Evolutionary conservation across 2,329 filamentous ascomycete species (phyloP).

Genomic region (Nigrograna mackinnonii): DNA sequence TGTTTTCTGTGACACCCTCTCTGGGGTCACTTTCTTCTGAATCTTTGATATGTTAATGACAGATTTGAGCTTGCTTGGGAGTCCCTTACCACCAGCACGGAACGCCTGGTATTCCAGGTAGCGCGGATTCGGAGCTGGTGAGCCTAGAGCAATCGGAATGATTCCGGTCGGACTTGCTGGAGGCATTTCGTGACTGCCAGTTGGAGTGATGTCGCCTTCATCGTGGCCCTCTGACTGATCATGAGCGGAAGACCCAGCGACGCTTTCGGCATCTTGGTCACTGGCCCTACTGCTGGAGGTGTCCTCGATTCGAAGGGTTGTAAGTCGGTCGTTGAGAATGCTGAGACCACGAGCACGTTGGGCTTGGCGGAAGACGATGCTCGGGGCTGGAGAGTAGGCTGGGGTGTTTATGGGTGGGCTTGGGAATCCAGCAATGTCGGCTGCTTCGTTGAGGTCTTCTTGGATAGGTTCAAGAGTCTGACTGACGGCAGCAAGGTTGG

Average conservation of each 20-base stretch:
- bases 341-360: conserved; percentile 58
- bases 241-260: no score
- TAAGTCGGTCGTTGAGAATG: conserved; percentile 80
- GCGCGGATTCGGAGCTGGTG: conserved; percentile 24
- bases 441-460: conserved; percentile 33
- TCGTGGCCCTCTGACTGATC: no score
- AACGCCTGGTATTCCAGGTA: background rate
- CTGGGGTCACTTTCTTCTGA: conserved; percentile 13
- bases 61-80: background rate
- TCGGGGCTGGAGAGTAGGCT: conserved; percentile 29
- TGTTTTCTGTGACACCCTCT: conserved; percentile 33
- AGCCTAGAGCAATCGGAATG: conserved; percentile 30
- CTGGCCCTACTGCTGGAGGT: no score
- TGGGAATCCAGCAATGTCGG: conserved; percentile 30
- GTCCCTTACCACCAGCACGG: background rate
- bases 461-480: conserved; percentile 30
- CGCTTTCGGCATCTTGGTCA: no score
- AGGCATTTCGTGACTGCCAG: no score
- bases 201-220: no score
- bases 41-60: background rate
- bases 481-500: conserved; percentile 29
- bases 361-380: conserved; percentile 14
- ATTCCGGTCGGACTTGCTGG: conserved; percentile 3
- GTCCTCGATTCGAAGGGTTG: background rate
- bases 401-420: conserved; percentile 36